These are phyloP conservation scores for Saccharum spontaneum DNA, from an alignment of 176 grass and related monocot species.

Conservation along the genomic window DNA sequence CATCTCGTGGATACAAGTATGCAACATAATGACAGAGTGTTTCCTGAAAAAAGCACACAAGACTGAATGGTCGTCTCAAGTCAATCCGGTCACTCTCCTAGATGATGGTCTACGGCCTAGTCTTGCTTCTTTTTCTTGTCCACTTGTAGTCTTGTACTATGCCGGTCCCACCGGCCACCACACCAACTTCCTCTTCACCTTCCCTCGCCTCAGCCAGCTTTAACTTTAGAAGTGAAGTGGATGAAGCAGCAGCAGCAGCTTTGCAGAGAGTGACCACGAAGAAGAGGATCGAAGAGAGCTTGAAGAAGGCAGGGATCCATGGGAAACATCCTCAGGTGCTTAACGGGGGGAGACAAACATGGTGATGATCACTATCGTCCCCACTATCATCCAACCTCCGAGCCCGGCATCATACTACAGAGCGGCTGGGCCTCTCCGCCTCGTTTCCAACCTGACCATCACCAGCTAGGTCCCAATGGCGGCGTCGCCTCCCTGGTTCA, in stretches of 20 bases:
- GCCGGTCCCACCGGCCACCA: not conserved
- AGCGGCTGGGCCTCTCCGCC: not conserved
- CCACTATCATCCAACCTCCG: slow-evolving; percentile 14
- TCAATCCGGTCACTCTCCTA: not conserved
- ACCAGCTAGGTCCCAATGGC: slow-evolving; percentile 21
- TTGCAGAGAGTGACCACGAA: not conserved
- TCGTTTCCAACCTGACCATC: not conserved
- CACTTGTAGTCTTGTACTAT: not conserved
- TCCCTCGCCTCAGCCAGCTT: not conserved
- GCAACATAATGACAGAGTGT: too few relatives aligned
- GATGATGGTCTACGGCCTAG: not conserved
- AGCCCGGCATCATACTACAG: not conserved
- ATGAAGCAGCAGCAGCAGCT: not conserved
- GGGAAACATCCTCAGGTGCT: slow-evolving; percentile 39
- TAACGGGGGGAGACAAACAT: not conserved
- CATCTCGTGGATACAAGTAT: too few relatives aligned
- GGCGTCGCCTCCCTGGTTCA: slow-evolving; percentile 8
- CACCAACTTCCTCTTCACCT: not conserved
- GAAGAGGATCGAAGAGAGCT: not conserved
- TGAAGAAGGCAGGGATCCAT: slow-evolving; percentile 3
- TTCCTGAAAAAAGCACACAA: not conserved
- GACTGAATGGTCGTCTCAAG: not conserved
- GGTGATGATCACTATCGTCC: not conserved
- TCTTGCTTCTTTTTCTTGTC: not conserved
- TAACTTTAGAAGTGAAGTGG: not conserved